Base-by-base conservation (phyloP, 495 filamentous ascomycete genomes). In the Diplogelasinospora grovesii region DNA sequence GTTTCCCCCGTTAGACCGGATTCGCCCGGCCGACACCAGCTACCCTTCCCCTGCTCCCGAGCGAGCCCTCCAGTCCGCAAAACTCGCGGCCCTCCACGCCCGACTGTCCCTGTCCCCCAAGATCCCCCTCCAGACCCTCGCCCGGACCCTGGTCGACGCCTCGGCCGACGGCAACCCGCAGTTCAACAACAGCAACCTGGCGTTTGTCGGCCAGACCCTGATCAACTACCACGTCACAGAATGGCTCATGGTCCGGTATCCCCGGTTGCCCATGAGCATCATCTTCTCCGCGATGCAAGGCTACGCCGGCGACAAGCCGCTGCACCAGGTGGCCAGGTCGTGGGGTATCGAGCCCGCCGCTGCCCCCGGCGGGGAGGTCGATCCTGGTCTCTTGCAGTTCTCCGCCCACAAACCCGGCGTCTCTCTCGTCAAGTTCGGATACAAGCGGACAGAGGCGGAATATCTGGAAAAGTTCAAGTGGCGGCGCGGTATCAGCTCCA, bases 311-410 rank as follows among this genome's bases (percentile, higher is more conserved):
- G 68, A 74, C 5, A 73, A 75, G 39, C 73, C 87, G 0, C 75
- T 97, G 15, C 64, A 76, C 19, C 64, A 75, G 1, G 74, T 96
- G 44, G 73, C 83, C 0, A 64, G 70, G 23, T 85, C 89, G 63
- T 98, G 92, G 90, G 92, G 93, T 63, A 77, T 96, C 11, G 90
- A 97, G 52, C 52, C 66, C 25, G 92, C 85, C 11, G 83, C 85
- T 6, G 78, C 75, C 23, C 90, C 92, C 1, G 89, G 88, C 15
- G 81, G 76, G 31, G 86, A 97, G 63, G 90, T 97, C 39, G 89
- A 98, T 60, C 84, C 90, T 1, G 93, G 92, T 8, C 66, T 89
- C n/a, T 72, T 98, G 27, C 93, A 97, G 59, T 92, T 86, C 64
- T 71, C 68, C 37, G 62, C 75, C 31, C 35, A 82, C 24, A 60